These are phyloP conservation scores for Albifimbria verrucaria DNA, from an alignment of 2,329 filamentous ascomycete species.

Conservation along the genomic window DNA sequence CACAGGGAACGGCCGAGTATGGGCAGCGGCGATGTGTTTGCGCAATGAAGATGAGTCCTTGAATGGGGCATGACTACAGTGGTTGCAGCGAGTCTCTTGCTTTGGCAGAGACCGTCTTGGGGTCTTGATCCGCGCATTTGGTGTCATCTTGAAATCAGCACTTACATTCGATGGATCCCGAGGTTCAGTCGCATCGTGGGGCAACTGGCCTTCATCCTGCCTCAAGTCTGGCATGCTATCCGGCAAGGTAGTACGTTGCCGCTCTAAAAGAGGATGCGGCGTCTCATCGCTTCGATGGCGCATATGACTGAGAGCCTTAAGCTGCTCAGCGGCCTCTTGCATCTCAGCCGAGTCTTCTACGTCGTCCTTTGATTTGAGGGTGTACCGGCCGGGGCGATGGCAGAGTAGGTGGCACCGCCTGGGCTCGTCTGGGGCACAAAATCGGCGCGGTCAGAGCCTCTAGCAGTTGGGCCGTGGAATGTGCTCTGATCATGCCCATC, in stretches of 20 bases:
- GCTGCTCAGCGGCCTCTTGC: constrained; percentile 65
- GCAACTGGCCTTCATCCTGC: constrained; percentile 14
- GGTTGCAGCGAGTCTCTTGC: constrained; percentile 58
- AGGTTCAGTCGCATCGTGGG: constrained; percentile 34
- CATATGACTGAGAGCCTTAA: constrained; percentile 63
- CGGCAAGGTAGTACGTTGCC: constrained; percentile 35
- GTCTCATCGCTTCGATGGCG: constrained; percentile 51
- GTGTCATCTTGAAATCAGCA: constrained; percentile 17
- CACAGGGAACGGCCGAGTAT: constrained; percentile 79
- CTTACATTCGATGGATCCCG: constrained; percentile 21
- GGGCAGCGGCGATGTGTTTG: constrained; percentile 65
- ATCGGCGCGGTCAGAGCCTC: constrained; percentile 22
- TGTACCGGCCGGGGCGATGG: constrained; percentile 11
- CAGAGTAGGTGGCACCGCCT: constrained; percentile 15
- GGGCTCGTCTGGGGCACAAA: constrained; percentile 24
- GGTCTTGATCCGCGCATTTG: constrained; percentile 36
- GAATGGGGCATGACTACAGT: constrained; percentile 63
- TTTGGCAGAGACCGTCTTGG: constrained; percentile 49
- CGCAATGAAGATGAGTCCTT: constrained; percentile 64
- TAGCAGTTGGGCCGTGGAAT: constrained; percentile 18
- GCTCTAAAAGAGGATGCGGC: constrained; percentile 15
- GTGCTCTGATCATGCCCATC: constrained; percentile 20
- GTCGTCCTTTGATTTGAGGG: constrained; percentile 30
- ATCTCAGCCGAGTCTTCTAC: constrained; percentile 64
- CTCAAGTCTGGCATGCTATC: constrained; percentile 31